Evolutionary conservation across 306 rosid genomes (phyloP), one percentile per base, ranked within the genome.

Genomic region (Vicia villosa): DNA sequence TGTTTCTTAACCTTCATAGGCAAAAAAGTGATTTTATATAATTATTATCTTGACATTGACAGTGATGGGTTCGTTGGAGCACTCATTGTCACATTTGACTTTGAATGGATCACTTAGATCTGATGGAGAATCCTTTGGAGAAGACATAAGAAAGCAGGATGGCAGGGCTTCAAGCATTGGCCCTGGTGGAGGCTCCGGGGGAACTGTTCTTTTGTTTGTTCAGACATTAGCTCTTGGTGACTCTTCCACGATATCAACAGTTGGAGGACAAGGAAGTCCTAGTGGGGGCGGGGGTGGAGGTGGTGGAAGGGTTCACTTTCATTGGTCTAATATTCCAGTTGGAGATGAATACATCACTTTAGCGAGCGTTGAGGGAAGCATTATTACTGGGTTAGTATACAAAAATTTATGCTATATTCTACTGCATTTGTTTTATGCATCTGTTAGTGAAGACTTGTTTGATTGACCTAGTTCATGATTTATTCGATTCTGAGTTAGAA

Each of bases 161-260:
- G 79, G 79, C 52, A 45, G 66, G 71, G 3, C 80, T 75, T 82
- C 86, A 55, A 78, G 80, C 81, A 66, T 88, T 61, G 97, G 98
- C 67, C 96, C 97, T 40, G 98, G 98, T 30, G 97, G 98, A 68
- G 98, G 97, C 77, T 94, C 98, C 28, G 98, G 98, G 77, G 98
- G 98, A 81, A 94, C 97, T 45, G 83, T 94, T 80, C 89, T 94
- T 74, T 71, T 94, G 68, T 94, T 94, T 74, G 85, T 94, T 64
- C 84, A 82, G 68, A 64, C 81, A 6, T 50, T 94, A 66, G 79
- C 76, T 47, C 95, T 94, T 59, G 80, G 89, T 66, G 83, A 70
- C 63, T 81, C 86, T 70, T 88, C 98, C 82, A 46, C 73, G 51
- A 81, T 90, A 67, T 94, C 98, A 72, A 77, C 91, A 75, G 81